Conservation (phyloP, 495 filamentous ascomycete species). For the Penicillium turbatum region DNA sequence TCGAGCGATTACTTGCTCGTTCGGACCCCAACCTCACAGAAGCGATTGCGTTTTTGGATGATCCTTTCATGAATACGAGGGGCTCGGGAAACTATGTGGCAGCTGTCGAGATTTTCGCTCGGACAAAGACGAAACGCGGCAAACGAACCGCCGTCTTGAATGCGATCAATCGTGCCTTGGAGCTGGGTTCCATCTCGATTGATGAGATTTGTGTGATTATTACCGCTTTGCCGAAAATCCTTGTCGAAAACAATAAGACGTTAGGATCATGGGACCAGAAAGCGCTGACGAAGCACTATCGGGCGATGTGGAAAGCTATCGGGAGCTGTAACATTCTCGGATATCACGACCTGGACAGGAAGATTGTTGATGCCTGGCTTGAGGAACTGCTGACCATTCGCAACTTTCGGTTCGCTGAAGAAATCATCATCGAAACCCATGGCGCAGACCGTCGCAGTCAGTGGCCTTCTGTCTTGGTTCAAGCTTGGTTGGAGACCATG, state of each 20-base stretch:
- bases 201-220: constrained; percentile 36
- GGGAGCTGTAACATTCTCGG: constrained; percentile 36
- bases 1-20: constrained; percentile 32
- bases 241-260: constrained; percentile 18
- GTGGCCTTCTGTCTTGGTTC: constrained; percentile 31
- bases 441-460: constrained; percentile 5
- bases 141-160: constrained; percentile 22
- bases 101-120: constrained; percentile 21
- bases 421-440: constrained; percentile 32
- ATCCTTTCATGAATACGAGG: constrained; percentile 37
- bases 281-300: constrained; percentile 21
- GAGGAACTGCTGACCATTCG: constrained; percentile 17
- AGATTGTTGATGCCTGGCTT: constrained; percentile 33
- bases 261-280: constrained; percentile 14
- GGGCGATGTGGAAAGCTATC: constrained; percentile 40
- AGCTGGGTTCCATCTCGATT: constrained; percentile 35
- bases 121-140: constrained; percentile 11
- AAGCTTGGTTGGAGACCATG: constrained; percentile 21
- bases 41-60: constrained; percentile 40
- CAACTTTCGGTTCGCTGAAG: constrained; percentile 28
- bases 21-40: constrained; percentile 17
- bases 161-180: constrained; percentile 32
- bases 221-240: constrained; percentile 19
- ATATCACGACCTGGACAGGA: constrained; percentile 30
- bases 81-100: constrained; percentile 39